Percentiles rank a stretch among this genome's conserved stretches.
Evolutionary conservation across 164 flowering plant species (phyloP).

Genomic region (Umbilicus rupestris): DNA sequence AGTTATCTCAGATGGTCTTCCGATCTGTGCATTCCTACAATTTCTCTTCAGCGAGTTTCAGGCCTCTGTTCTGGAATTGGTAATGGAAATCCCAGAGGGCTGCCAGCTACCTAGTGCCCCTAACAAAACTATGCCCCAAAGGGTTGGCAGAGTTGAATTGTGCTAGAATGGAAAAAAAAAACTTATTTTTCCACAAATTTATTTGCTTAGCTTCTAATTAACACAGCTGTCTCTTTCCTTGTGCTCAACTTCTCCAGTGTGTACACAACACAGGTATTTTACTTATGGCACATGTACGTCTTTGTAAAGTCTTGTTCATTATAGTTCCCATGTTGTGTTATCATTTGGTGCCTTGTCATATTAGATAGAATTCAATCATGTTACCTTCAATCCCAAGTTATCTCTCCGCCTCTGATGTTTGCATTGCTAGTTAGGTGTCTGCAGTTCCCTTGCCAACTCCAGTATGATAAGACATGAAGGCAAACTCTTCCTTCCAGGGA

Average conservation of each 20-base stretch:
- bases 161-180: too few species aligned
- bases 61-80: too few species aligned
- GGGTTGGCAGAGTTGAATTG: too few species aligned
- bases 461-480: neutral
- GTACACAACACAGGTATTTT: neutral
- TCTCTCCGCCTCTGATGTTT: neutral
- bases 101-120: too few species aligned
- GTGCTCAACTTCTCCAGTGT: neutral
- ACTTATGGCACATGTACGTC: neutral
- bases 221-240: neutral
- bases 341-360: neutral
- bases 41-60: too few species aligned
- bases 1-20: too few species aligned
- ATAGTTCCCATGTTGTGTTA: neutral
- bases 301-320: too few species aligned
- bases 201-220: too few species aligned
- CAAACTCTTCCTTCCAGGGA: neutral
- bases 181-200: too few species aligned
- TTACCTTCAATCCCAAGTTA: neutral
- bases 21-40: too few species aligned
- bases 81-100: too few species aligned
- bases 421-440: neutral
- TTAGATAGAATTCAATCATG: neutral
- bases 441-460: neutral
- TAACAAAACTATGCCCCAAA: too few species aligned